These are phyloP conservation scores for Sarocladium oryzae DNA, from an alignment of 2,329 filamentous ascomycete genomes.

Conservation along the genomic window DNA sequence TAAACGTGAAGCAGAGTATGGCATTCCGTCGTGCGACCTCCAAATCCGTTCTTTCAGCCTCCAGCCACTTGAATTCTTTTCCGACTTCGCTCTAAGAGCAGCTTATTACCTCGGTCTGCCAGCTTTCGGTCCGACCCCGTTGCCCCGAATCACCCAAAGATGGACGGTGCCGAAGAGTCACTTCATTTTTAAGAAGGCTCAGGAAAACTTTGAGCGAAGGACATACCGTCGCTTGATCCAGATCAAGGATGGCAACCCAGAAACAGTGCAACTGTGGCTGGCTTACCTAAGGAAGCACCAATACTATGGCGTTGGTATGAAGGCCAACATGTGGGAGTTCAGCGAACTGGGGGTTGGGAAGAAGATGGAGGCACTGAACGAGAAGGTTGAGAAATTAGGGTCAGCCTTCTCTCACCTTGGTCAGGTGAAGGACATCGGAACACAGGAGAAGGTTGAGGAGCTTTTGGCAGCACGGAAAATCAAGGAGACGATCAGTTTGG, in stretches of 20 bases:
- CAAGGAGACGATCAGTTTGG: slow-evolving; percentile 28
- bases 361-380: slow-evolving; percentile 16
- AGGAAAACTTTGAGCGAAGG: slow-evolving; percentile 95
- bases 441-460: slow-evolving; percentile 50
- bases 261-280: slow-evolving; percentile 86
- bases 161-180: slow-evolving; percentile 88
- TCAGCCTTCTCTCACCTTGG: slow-evolving; percentile 51
- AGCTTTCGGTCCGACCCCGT: slow-evolving; percentile 75
- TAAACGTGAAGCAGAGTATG: slow-evolving; percentile 65
- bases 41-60: slow-evolving; percentile 88
- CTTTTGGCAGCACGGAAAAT: slow-evolving; percentile 47
- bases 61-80: slow-evolving; percentile 87
- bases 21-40: slow-evolving; percentile 80
- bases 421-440: slow-evolving; percentile 42
- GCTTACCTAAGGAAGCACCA: slow-evolving; percentile 88
- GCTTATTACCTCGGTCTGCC: slow-evolving; percentile 90
- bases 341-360: slow-evolving; percentile 52
- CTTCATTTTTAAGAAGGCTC: slow-evolving; percentile 95
- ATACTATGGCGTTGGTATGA: slow-evolving; percentile 97
- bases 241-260: slow-evolving; percentile 84
- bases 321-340: slow-evolving; percentile 94
- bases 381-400: slow-evolving; percentile 30
- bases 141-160: slow-evolving; percentile 80
- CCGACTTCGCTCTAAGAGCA: slow-evolving; percentile 88
- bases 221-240: slow-evolving; percentile 82